Conservation (phyloP, 2,329 filamentous ascomycete genomes). For the Metarhizium album region DNA sequence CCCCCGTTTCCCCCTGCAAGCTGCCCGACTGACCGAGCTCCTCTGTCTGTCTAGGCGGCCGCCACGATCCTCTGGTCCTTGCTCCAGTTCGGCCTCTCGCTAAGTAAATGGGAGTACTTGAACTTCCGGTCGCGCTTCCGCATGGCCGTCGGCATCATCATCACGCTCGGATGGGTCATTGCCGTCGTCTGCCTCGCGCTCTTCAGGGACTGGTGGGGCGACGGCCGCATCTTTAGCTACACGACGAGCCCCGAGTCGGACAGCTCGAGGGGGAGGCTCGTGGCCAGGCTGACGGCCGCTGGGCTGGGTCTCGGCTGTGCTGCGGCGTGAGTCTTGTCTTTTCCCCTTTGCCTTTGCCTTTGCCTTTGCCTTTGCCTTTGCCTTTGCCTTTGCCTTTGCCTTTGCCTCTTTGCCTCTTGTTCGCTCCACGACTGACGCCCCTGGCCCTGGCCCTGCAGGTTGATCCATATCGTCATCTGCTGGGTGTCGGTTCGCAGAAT, state of each 20-base stretch:
- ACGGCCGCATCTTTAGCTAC: not conserved
- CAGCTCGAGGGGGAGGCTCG: not conserved
- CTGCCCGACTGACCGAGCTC: too few species aligned
- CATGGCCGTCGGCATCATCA: constrained; percentile 6
- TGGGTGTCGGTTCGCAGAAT: constrained; percentile 3
- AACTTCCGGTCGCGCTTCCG: constrained; percentile 7
- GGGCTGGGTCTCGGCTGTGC: constrained; percentile 1
- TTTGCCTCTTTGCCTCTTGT: too few species aligned
- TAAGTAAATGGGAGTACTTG: constrained; percentile 3
- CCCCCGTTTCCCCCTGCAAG: too few species aligned
- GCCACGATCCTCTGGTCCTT: constrained; percentile 5
- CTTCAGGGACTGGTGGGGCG: constrained; percentile 2
- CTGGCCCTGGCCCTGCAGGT: not conserved
- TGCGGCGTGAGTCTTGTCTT: not conserved
- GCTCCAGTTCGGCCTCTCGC: constrained; percentile 2
- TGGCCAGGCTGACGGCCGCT: not conserved
- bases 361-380: not conserved
- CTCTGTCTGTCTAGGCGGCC: constrained; percentile 1
- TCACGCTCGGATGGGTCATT: constrained; percentile 5
- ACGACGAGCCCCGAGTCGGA: not conserved
- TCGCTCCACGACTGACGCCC: too few species aligned
- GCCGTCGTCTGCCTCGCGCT: constrained; percentile 1
- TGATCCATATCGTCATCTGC: constrained; percentile 1
- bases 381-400: too few species aligned
- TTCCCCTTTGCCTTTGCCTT: not conserved